These are phyloP conservation scores for Backusella psychrophila DNA, from an alignment of 192 early-diverging fungal genomes.

Conservation along the genomic window DNA sequence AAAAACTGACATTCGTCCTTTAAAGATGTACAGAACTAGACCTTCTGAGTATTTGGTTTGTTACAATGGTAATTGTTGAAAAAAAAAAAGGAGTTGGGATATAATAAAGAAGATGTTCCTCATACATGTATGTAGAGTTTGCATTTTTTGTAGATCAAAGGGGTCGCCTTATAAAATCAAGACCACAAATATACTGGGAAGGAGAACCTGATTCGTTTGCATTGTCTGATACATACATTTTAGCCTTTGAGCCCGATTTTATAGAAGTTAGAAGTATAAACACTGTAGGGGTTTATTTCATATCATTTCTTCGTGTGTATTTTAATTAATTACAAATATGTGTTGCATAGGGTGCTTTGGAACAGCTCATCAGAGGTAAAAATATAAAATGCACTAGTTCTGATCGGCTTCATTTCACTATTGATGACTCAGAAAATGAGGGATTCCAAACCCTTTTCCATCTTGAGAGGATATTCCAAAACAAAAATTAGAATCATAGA, in stretches of 20 bases:
- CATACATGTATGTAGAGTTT: constrained; percentile 58
- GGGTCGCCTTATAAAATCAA: constrained; percentile 69
- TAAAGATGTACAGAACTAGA: constrained; percentile 77
- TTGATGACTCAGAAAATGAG: constrained; percentile 39
- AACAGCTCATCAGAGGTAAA: constrained; percentile 53
- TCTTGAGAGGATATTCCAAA: background rate
- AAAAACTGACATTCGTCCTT: constrained; percentile 72
- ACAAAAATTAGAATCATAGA: background rate
- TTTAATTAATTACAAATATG: background rate
- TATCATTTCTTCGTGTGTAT: constrained; percentile 43
- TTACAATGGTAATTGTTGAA: constrained; percentile 69
- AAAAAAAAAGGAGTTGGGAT: background rate
- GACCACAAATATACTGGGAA: constrained; percentile 84
- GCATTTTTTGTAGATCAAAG: constrained; percentile 89
- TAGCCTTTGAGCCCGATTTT: constrained; percentile 89
- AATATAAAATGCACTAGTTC: constrained; percentile 61
- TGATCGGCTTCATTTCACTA: constrained; percentile 45
- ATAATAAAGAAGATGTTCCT: background rate
- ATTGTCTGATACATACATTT: constrained; percentile 74
- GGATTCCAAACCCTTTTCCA: constrained; percentile 33
- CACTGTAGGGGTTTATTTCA: constrained; percentile 54
- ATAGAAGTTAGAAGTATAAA: constrained; percentile 86
- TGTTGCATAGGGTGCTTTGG: constrained; percentile 44
- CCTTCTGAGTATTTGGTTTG: constrained; percentile 87
- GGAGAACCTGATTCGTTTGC: constrained; percentile 85